A percentile compares a stretch with the other conserved stretches of the same genome.
Conservation (phyloP, 2,329 filamentous ascomycete species). For the Drechslera avenae region DNA sequence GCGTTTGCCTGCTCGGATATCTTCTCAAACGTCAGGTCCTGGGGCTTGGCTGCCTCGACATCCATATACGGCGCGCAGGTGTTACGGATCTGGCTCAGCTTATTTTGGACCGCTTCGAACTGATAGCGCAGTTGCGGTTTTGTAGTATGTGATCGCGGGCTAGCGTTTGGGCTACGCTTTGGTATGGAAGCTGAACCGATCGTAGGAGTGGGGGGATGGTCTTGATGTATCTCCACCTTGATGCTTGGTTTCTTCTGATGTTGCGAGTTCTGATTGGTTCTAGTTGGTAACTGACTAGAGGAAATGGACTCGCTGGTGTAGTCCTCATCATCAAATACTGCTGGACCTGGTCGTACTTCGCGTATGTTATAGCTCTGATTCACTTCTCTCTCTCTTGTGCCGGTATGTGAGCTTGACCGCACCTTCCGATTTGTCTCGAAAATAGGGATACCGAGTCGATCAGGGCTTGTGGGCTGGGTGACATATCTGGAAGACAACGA, state of each 20-base stretch:
- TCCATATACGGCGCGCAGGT: constrained; percentile 25
- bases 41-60: constrained; percentile 29
- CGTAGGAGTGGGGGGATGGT: constrained; percentile 7
- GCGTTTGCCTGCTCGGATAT: constrained; percentile 29
- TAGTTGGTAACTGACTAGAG: constrained; percentile 10
- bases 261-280: constrained; percentile 5
- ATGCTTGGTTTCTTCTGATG: constrained; percentile 24
- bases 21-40: constrained; percentile 33
- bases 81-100: constrained; percentile 20
- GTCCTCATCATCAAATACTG: constrained; percentile 9
- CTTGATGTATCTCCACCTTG: constrained; percentile 32
- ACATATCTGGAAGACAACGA: neutral
- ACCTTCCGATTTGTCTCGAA: constrained; percentile 19
- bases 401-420: constrained; percentile 15
- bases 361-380: constrained; percentile 19
- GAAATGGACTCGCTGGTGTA: constrained; percentile 14
- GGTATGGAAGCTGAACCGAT: neutral
- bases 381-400: constrained; percentile 7
- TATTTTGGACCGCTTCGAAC: constrained; percentile 23
- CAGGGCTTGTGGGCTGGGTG: constrained; percentile 15
- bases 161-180: constrained; percentile 22
- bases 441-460: constrained; percentile 30
- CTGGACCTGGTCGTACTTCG: constrained; percentile 21
- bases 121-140: constrained; percentile 27
- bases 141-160: constrained; percentile 22